phyloP scores from a whole-genome alignment of 805 yeast species.

The Candida dajiaensis region DNA sequence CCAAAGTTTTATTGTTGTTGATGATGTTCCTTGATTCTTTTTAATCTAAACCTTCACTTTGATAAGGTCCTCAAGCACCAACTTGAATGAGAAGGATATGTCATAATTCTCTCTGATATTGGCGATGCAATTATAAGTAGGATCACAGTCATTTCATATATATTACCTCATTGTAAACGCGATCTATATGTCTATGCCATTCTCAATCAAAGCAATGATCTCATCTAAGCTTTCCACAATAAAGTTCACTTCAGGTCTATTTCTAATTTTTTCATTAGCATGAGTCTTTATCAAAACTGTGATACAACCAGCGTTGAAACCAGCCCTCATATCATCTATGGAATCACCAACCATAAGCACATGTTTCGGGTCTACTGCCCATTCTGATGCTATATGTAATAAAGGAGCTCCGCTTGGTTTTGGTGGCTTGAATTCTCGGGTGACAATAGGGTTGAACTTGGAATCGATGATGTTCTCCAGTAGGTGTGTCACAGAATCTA shows the following conservation, averaged over 20 bases:
- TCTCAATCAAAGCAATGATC: conserved; percentile 29
- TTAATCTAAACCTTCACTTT: too few species aligned
- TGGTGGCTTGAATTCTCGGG: conserved; percentile 61
- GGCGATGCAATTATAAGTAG: too few species aligned
- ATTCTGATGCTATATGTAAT: conserved; percentile 43
- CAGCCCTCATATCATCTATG: conserved; percentile 61
- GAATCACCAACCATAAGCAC: conserved; percentile 74
- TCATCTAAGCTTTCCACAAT: conserved; percentile 28
- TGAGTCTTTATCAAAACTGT: conserved; percentile 49
- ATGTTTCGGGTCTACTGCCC: conserved; percentile 41
- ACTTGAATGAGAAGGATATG: too few species aligned
- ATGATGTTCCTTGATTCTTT: too few species aligned
- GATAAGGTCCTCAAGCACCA: too few species aligned
- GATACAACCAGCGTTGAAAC: conserved; percentile 54
- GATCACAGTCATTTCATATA: too few species aligned
- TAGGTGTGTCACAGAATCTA: conserved; percentile 48
- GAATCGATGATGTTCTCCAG: conserved; percentile 36
- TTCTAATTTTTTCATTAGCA: conserved; percentile 41
- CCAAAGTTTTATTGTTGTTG: too few species aligned
- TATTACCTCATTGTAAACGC: too few species aligned
- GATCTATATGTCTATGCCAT: conserved; percentile 25
- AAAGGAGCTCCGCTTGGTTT: conserved; percentile 66
- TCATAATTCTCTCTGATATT: too few species aligned
- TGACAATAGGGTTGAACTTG: conserved; percentile 46
- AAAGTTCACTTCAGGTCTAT: conserved; percentile 24